These are phyloP conservation scores for Aegilops tauschii DNA, from an alignment of 176 grass and related monocot genomes.

Conservation along the genomic window DNA sequence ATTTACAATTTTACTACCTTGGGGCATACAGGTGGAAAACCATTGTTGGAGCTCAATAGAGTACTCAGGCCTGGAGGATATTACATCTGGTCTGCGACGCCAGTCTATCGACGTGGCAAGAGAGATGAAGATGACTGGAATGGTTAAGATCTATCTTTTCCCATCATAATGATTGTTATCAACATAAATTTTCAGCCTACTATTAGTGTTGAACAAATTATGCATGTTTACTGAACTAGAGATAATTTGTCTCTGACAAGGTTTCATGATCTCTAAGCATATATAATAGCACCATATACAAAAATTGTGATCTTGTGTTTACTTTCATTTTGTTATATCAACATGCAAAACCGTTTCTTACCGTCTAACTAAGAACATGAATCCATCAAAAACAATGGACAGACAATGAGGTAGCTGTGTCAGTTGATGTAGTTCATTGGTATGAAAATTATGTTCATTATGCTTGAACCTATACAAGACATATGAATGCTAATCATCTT, in stretches of 20 bases:
- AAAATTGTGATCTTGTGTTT: not conserved
- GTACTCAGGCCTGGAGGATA: slow-evolving; percentile 92
- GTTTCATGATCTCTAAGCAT: not conserved
- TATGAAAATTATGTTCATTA: not conserved
- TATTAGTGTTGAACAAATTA: not conserved
- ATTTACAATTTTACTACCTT: not conserved
- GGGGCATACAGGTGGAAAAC: slow-evolving; percentile 62
- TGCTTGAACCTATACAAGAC: not conserved
- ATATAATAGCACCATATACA: slow-evolving; percentile 14
- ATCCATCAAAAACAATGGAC: not conserved
- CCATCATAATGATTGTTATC: not conserved
- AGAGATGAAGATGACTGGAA: slow-evolving; percentile 76
- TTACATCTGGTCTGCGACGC: slow-evolving; percentile 94
- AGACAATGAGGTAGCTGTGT: not conserved
- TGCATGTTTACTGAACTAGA: slow-evolving; percentile 2
- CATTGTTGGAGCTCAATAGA: slow-evolving; percentile 87
- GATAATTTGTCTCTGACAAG: not conserved
- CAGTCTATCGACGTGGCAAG: slow-evolving; percentile 71
- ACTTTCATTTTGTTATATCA: slow-evolving; percentile 26
- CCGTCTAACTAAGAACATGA: not conserved
- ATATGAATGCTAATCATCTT: not conserved
- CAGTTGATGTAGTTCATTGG: not conserved
- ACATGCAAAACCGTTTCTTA: not conserved
- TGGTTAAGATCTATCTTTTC: slow-evolving; percentile 40
- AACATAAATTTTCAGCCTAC: not conserved